A percentile compares a stretch with the other conserved stretches of the same genome.
Conservation (phyloP, 2,329 filamentous ascomycete genomes). For the Penicillium occitanis region DNA sequence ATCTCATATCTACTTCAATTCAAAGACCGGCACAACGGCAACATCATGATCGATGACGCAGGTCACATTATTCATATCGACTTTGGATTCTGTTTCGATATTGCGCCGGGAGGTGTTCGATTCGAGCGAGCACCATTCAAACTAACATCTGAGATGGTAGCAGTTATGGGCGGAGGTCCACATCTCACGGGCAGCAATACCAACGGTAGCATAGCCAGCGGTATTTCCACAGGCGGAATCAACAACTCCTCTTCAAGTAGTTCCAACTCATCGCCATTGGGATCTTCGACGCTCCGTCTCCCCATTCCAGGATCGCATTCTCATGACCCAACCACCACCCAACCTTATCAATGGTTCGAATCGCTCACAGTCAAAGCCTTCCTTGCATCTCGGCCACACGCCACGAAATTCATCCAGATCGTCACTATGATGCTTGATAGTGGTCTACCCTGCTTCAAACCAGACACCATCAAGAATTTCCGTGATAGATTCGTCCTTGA, state of each 20-base stretch:
- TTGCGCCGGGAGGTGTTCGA: slow-evolving; percentile 91
- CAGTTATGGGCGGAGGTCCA: slow-evolving; percentile 87
- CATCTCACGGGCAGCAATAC: slow-evolving; percentile 30
- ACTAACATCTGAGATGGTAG: slow-evolving; percentile 93
- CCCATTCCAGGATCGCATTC: slow-evolving; percentile 35
- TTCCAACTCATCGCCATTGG: not conserved
- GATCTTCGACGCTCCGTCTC: slow-evolving; percentile 18
- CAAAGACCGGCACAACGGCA: slow-evolving; percentile 98
- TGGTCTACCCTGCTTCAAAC: slow-evolving; percentile 95
- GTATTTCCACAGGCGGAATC: not conserved
- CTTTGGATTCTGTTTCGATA: slow-evolving; percentile 99
- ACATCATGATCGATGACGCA: slow-evolving; percentile 98
- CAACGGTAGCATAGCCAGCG: slow-evolving; percentile 18
- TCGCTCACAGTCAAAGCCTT: slow-evolving; percentile 95
- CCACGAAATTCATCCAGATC: slow-evolving; percentile 84
- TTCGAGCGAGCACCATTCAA: slow-evolving; percentile 99
- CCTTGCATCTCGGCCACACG: slow-evolving; percentile 80
- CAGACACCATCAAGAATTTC: slow-evolving; percentile 90
- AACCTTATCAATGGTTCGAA: slow-evolving; percentile 94
- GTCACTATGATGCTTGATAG: slow-evolving; percentile 95
- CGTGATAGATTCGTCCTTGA: slow-evolving; percentile 89
- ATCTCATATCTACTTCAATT: slow-evolving; percentile 97
- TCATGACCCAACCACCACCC: slow-evolving; percentile 63
- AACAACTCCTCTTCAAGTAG: not conserved
- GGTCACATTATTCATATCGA: slow-evolving; percentile 98